Base-by-base conservation (phyloP, 140 eudicot species). In the Cichorium intybus region DNA sequence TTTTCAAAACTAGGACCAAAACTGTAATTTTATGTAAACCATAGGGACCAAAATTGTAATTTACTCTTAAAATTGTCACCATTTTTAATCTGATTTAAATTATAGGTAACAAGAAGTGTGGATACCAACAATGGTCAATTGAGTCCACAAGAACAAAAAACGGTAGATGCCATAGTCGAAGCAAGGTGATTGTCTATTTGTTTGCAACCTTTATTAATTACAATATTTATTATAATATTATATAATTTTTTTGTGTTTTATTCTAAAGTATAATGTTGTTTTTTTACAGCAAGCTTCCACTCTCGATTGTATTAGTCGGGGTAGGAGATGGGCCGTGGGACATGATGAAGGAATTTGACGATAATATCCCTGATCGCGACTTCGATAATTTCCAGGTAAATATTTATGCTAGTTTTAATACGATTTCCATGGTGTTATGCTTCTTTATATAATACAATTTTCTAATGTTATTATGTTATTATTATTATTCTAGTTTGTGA, bases 291-390 rank as follows among this genome's bases (percentile, higher is more conserved):
- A 84, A 93, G 74, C 82, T 85, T 72, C 99, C 99, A 31, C 84
- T 93, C 61, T 93, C 99, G 10, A 93, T 93, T 46, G 76, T 93
- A 29, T 57, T 93, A 50, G 99, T 93, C 29, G 99, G 99, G 58
- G 99, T 93, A 7, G 99, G 99, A 39, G 46, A 39, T 4, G 46
- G 99, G 63, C 99, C 99, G 7, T 93, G 99, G 99, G 99, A 93
- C 77, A 93, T 74, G 88, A 93, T 93, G 99, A 93, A 64, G 79
- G 99, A 93, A 71, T 93, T 93, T 56, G 99, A 93, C 24, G 99
- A 93, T 68, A 93, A 88, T 70, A 88, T 93, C 50, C 99, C 99
- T 49, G 89, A 87, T 60, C 86, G 99, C 10, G 90, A 81, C 59
- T 93, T 93, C 10, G 99, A 93, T 80, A 93, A 93, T 81, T 93